Base-by-base conservation (phyloP, 257 asterid genomes). In the Solanum habrochaites region DNA sequence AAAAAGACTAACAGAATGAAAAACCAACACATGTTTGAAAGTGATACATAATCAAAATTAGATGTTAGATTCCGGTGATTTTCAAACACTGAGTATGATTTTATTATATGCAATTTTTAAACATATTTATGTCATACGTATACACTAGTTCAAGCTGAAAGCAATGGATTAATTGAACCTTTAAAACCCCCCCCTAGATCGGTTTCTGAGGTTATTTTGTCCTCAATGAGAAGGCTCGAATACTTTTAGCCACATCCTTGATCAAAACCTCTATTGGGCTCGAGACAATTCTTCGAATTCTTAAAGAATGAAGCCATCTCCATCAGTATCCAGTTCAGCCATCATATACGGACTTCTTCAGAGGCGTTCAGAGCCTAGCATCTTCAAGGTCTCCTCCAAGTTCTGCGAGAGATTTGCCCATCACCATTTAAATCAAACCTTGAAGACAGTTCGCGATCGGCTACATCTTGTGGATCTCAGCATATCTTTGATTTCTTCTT, bases 301-400 rank as follows among this genome's bases (percentile, higher is more conserved):
- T 2, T 91, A 85, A 91, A 11, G 98, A 82, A 95, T 92, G 88
- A 56, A 92, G 40, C 98, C 99, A 75, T 96, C 98, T 1, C 98
- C 97, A 89, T 96, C 97, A 2, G 98, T 92, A 85, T 95, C 98
- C 31, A 95, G 93, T 91, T 96, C 99, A 35, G 86, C 91, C 98
- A 96, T 94, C 97, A 96, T 93, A 15, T 94, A 92, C 85, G 90
- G 11, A 94, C 95, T 86, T 96, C 98, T 1, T 94, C 97, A 0
- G 92, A 77, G 1, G n/a, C n/a, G 96, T 85, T 86, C 96, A 25
- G 96, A 92, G 56, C 98, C 98, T 3, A 96, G 91, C 42, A 90
- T 83, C 90, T 94, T 95, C 89, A 96, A 91, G 13, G 95, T 90
- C 56, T 95, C n/a, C 98, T 9, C 96, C 95, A 3, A 96, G 92